These are phyloP conservation scores for Monilinia polystroma DNA, from an alignment of 2,329 filamentous ascomycete genomes.

Conservation along the genomic window DNA sequence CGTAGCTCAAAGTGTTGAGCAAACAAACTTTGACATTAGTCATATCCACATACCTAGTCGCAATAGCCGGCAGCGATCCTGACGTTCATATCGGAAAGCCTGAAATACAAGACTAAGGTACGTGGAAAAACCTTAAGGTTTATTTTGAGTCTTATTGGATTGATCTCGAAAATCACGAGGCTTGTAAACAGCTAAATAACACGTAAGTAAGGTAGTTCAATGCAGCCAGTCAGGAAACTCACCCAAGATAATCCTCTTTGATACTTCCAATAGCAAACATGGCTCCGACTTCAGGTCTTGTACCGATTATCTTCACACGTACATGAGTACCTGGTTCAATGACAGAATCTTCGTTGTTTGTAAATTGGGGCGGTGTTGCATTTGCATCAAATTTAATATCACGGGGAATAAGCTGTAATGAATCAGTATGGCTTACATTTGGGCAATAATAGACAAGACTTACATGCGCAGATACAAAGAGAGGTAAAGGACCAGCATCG, in stretches of 20 bases:
- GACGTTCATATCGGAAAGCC: neutral
- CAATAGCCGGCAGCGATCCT: neutral
- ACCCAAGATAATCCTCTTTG: slow-evolving; percentile 78
- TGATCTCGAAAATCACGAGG: slow-evolving; percentile 28
- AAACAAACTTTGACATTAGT: neutral
- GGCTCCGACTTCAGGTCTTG: slow-evolving; percentile 86
- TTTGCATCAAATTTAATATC: slow-evolving; percentile 95
- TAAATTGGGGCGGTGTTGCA: slow-evolving; percentile 94
- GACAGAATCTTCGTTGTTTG: slow-evolving; percentile 88
- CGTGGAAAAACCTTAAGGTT: neutral
- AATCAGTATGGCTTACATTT: slow-evolving; percentile 27
- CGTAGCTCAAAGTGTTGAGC: slow-evolving; percentile 1
- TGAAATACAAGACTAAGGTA: neutral
- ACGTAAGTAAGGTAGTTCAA: slow-evolving; percentile 14
- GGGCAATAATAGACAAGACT: slow-evolving; percentile 23
- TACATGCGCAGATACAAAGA: slow-evolving; percentile 64
- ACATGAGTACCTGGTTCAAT: slow-evolving; percentile 94
- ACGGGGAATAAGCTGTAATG: slow-evolving; percentile 73
- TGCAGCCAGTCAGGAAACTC: slow-evolving; percentile 34
- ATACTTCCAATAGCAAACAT: slow-evolving; percentile 98
- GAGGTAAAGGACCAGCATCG: slow-evolving; percentile 72
- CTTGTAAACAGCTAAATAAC: slow-evolving; percentile 34
- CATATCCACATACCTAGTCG: slow-evolving; percentile 2
- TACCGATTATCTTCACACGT: slow-evolving; percentile 90
- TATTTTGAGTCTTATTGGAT: neutral